These are phyloP conservation scores for Sarocladium brachiariae DNA, from an alignment of 2,329 filamentous ascomycete species.

Conservation along the genomic window DNA sequence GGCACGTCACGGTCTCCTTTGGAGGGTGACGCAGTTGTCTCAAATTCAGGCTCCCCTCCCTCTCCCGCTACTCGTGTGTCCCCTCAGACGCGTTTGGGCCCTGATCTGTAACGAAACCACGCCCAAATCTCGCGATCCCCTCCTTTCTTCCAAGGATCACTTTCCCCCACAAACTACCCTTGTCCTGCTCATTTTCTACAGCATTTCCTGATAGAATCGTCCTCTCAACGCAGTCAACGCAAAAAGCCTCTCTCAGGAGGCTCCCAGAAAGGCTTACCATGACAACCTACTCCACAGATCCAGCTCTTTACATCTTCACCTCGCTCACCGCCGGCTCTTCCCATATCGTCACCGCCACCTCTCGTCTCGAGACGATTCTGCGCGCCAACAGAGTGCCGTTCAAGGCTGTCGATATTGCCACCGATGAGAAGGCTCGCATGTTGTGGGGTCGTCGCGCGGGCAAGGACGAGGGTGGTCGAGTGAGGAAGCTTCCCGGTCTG, in stretches of 20 bases:
- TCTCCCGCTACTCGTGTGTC: background rate
- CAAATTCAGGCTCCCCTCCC: background rate
- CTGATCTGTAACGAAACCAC: background rate
- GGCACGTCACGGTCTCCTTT: too few species aligned
- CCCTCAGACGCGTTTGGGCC: background rate
- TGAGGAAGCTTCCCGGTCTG: constrained; percentile 76
- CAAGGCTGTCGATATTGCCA: constrained; percentile 84
- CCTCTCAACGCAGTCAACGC: background rate
- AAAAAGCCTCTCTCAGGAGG: constrained; percentile 1
- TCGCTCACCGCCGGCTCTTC: constrained; percentile 92
- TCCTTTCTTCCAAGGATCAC: background rate
- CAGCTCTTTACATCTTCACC: constrained; percentile 87
- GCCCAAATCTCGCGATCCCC: constrained; percentile 2
- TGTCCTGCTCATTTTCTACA: too few species aligned
- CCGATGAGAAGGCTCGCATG: constrained; percentile 80
- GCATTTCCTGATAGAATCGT: too few species aligned
- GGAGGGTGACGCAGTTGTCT: background rate
- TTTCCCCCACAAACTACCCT: too few species aligned
- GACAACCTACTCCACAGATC: constrained; percentile 50
- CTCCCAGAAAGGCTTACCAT: background rate
- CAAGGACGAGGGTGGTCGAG: constrained; percentile 55
- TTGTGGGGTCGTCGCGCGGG: constrained; percentile 80
- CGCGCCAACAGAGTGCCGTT: constrained; percentile 93
- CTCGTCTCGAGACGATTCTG: constrained; percentile 90
- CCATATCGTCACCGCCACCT: constrained; percentile 93